Percentiles rank a stretch among this genome's conserved stretches.
Evolutionary conservation across 768 basidiomycete genomes (phyloP).

Genomic region (Candolleomyces eurysporus): DNA sequence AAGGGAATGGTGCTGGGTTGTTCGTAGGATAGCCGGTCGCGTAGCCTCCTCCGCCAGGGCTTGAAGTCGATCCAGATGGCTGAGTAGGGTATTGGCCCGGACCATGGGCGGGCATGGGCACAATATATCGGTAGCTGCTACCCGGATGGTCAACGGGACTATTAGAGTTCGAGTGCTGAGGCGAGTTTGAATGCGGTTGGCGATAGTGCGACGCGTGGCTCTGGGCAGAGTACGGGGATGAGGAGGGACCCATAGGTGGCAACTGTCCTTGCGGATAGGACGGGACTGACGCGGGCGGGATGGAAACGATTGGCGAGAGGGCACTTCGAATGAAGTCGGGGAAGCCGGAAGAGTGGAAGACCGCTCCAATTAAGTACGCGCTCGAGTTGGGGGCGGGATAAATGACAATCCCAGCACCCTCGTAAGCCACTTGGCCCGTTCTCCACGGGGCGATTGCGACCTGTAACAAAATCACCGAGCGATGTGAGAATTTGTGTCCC

Average conservation of each 20-base stretch:
- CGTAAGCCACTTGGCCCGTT: constrained; percentile 34
- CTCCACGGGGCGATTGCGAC: constrained; percentile 54
- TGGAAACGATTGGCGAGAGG: constrained; percentile 26
- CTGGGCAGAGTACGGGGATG: constrained; percentile 25
- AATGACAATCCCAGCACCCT: constrained; percentile 51
- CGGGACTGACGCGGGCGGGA: constrained; percentile 25
- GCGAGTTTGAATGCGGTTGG: constrained; percentile 33
- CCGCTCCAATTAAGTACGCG: constrained; percentile 48
- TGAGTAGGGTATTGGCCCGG: constrained; percentile 4
- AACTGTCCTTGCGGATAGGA: constrained; percentile 28
- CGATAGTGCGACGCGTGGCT: constrained; percentile 24
- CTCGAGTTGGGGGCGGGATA: constrained; percentile 52
- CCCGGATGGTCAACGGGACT: constrained; percentile 29
- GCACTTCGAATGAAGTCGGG: constrained; percentile 39
- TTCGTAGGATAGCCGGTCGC: neutral
- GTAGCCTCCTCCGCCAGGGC: neutral
- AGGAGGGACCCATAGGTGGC: constrained; percentile 23
- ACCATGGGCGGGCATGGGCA: neutral
- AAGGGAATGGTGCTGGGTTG: neutral
- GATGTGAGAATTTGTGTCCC: neutral
- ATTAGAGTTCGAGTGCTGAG: constrained; percentile 33
- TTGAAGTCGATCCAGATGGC: neutral
- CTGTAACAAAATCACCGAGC: constrained; percentile 22
- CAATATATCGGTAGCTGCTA: constrained; percentile 3
- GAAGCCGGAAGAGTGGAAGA: constrained; percentile 47